Evolutionary conservation across 78 protist species (phyloP).

Genomic region (Speleostelium caveatum): DNA sequence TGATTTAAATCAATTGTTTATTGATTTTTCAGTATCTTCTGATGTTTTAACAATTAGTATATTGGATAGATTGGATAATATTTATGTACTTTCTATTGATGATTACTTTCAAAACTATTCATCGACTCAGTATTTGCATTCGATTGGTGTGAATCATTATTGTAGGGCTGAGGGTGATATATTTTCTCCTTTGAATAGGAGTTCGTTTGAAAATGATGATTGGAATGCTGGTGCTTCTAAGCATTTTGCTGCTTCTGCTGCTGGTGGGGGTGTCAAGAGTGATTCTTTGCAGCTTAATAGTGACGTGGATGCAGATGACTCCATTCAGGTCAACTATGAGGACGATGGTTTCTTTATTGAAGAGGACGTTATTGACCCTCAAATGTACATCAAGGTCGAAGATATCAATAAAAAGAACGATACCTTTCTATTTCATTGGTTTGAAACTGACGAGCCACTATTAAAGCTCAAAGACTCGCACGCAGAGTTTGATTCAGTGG

Average conservation of each 20-base stretch:
- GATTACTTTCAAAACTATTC: slow-evolving; percentile 8
- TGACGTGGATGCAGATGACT: not conserved
- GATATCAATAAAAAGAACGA: slow-evolving; percentile 3
- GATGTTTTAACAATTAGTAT: slow-evolving; percentile 22
- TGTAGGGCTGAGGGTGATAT: not conserved
- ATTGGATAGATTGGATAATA: not conserved
- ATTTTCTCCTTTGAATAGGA: not conserved
- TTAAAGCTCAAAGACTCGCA: not conserved
- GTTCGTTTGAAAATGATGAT: not conserved
- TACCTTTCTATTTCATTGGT: slow-evolving; percentile 48
- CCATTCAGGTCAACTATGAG: not conserved
- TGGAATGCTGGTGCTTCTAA: not conserved
- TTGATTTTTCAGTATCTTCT: slow-evolving; percentile 22
- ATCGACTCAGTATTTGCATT: not conserved
- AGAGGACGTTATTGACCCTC: slow-evolving; percentile 4
- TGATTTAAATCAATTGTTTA: slow-evolving; percentile 1
- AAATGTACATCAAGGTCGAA: not conserved
- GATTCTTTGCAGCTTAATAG: not conserved
- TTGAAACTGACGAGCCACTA: slow-evolving; percentile 20
- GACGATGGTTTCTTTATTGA: not conserved
- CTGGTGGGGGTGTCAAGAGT: not conserved
- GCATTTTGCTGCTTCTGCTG: not conserved
- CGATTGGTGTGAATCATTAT: not conserved
- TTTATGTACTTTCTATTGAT: slow-evolving; percentile 37
- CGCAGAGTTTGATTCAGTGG: slow-evolving; percentile 24